These are phyloP conservation scores for Eucalyptus tenuipes DNA, from an alignment of 345 rosid genomes.

Conservation along the genomic window DNA sequence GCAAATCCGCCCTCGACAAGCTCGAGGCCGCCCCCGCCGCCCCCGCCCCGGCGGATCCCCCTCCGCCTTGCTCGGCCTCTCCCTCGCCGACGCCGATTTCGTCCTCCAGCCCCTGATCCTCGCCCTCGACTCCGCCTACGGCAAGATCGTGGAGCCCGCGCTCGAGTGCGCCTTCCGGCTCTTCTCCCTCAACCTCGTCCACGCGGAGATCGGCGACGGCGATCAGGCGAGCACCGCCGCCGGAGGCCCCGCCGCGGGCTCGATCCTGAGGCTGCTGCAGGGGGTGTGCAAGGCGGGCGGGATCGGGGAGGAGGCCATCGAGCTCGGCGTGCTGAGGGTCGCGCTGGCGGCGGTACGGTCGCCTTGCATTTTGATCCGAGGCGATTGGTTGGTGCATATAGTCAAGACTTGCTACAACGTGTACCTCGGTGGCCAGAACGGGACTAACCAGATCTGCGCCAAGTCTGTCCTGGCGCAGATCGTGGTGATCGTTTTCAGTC, in stretches of 20 bases:
- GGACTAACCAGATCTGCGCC: slow-evolving; percentile 94
- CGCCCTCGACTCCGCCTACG: slow-evolving; percentile 58
- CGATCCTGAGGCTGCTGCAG: neutral
- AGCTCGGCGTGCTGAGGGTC: slow-evolving; percentile 67
- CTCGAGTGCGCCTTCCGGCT: slow-evolving; percentile 71
- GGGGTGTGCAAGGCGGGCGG: slow-evolving; percentile 44
- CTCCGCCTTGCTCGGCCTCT: slow-evolving; percentile 47
- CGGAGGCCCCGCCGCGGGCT: slow-evolving; percentile 10
- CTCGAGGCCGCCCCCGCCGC: slow-evolving; percentile 44
- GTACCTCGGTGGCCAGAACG: slow-evolving; percentile 68
- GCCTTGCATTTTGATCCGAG: slow-evolving; percentile 63
- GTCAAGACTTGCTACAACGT: slow-evolving; percentile 89
- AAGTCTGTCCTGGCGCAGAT: slow-evolving; percentile 89
- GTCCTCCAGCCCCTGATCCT: slow-evolving; percentile 55
- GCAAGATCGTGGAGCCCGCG: slow-evolving; percentile 74
- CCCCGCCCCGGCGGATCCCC: slow-evolving; percentile 17
- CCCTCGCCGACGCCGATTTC: slow-evolving; percentile 49
- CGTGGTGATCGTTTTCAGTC: slow-evolving; percentile 54
- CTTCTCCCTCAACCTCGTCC: slow-evolving; percentile 58
- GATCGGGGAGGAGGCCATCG: slow-evolving; percentile 66
- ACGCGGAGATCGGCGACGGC: slow-evolving; percentile 38
- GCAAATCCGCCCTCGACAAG: slow-evolving; percentile 77
- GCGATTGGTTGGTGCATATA: slow-evolving; percentile 61
- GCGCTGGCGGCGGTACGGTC: slow-evolving; percentile 70
- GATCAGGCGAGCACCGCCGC: neutral